Evolutionary conservation across 345 rosid genomes (phyloP).

Genomic region (Clausena lansium): DNA sequence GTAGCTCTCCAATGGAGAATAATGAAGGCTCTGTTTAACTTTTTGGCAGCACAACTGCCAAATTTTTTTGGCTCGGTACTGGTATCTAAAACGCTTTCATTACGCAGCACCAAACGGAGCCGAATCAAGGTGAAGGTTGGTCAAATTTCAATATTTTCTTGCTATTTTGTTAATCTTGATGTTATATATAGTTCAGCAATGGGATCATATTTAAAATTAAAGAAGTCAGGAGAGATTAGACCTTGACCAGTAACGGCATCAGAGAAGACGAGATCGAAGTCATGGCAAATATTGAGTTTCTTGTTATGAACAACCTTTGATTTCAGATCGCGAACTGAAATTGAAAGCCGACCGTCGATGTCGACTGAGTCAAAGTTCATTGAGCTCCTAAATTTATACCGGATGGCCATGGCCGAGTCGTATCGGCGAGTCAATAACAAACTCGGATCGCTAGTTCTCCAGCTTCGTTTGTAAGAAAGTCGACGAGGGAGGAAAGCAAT

Average conservation of each 20-base stretch:
- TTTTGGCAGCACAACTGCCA: background rate
- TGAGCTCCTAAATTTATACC: constrained; percentile 44
- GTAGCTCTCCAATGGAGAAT: background rate
- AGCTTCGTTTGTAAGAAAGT: background rate
- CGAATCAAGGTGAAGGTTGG: background rate
- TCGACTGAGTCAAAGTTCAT: constrained; percentile 33
- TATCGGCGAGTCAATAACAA: constrained; percentile 4
- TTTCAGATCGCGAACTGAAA: constrained; percentile 43
- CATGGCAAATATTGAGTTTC: constrained; percentile 34
- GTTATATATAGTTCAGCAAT: background rate
- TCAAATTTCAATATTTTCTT: background rate
- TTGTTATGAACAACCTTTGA: constrained; percentile 29
- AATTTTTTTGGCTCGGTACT: background rate
- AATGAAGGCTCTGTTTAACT: background rate
- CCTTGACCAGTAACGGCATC: constrained; percentile 40
- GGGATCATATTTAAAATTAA: background rate
- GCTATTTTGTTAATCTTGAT: background rate
- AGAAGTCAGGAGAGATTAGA: constrained; percentile 5
- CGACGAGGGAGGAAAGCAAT: no score
- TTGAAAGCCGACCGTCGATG: constrained; percentile 34
- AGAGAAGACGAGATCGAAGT: constrained; percentile 38
- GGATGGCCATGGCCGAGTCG: constrained; percentile 33
- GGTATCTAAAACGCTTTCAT: background rate
- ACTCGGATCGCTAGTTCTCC: background rate
- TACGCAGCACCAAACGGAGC: background rate